phyloP scores from a whole-genome alignment of 2,329 filamentous ascomycete genomes.

The Cyanodermella asteris region DNA sequence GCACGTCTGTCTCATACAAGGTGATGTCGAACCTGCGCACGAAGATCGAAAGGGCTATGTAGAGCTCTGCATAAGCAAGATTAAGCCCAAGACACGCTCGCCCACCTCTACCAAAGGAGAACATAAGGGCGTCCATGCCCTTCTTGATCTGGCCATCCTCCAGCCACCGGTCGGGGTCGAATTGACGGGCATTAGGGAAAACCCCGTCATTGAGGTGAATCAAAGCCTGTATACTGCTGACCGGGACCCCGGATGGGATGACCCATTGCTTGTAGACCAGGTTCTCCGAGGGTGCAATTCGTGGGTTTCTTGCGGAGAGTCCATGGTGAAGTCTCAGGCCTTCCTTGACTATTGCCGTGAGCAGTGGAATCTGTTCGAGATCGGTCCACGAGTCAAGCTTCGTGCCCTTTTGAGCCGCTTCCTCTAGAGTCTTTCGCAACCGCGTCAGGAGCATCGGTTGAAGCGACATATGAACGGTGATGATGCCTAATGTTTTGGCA shows the following conservation, averaged over 20 bases:
- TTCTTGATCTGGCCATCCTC: too few relatives aligned
- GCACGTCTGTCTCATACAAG: slow-evolving; percentile 1
- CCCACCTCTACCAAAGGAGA: slow-evolving; percentile 20
- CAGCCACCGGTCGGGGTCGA: slow-evolving; percentile 17
- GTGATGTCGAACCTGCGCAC: slow-evolving; percentile 8
- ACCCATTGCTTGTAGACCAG: not conserved
- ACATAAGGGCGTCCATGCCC: too few relatives aligned
- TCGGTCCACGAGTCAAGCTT: too few relatives aligned
- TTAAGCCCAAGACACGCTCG: slow-evolving; percentile 21
- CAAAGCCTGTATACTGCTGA: slow-evolving; percentile 1
- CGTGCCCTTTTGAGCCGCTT: too few relatives aligned
- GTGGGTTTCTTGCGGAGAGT: not conserved
- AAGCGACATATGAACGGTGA: too few relatives aligned
- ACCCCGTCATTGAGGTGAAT: slow-evolving; percentile 13
- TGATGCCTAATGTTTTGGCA: slow-evolving; percentile 33
- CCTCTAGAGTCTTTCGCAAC: too few relatives aligned
- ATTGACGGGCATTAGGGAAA: slow-evolving; percentile 14
- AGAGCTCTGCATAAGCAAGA: slow-evolving; percentile 14
- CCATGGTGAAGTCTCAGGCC: slow-evolving; percentile 1
- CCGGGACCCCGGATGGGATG: slow-evolving; percentile 1
- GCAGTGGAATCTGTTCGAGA: slow-evolving; percentile 1
- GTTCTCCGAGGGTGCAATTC: not conserved
- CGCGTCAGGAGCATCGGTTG: too few relatives aligned
- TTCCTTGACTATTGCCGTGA: slow-evolving; percentile 3
- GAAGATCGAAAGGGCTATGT: slow-evolving; percentile 10